A percentile compares a stretch with the other conserved stretches of the same genome.
Conservation (phyloP, 2,329 filamentous ascomycete species). For the Cordyceps farinosa region DNA sequence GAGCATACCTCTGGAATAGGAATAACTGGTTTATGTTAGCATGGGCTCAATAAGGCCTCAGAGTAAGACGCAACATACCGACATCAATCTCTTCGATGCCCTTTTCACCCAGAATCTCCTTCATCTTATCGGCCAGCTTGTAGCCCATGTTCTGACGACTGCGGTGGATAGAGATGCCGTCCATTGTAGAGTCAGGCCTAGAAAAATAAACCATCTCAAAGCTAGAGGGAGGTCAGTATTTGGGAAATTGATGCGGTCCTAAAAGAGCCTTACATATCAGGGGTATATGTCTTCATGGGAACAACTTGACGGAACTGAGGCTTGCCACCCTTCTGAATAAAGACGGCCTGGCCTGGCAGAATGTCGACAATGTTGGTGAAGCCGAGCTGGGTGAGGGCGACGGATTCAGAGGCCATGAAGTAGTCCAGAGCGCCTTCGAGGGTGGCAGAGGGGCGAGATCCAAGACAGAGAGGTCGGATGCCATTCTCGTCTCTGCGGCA, state of each 20-base stretch:
- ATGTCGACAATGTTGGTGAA: slow-evolving; percentile 76
- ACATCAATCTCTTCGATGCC: slow-evolving; percentile 74
- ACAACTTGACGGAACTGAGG: slow-evolving; percentile 76
- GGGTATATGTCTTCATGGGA: slow-evolving; percentile 65
- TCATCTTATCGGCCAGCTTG: slow-evolving; percentile 72
- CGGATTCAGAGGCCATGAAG: slow-evolving; percentile 86
- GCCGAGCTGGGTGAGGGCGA: slow-evolving; percentile 77
- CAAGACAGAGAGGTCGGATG: slow-evolving; percentile 78
- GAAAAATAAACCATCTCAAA: slow-evolving; percentile 90
- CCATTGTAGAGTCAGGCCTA: slow-evolving; percentile 75
- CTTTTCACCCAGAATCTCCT: slow-evolving; percentile 62
- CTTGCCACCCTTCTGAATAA: slow-evolving; percentile 71
- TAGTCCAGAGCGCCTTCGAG: slow-evolving; percentile 68
- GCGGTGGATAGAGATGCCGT: slow-evolving; percentile 82
- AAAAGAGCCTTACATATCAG: slow-evolving; percentile 47
- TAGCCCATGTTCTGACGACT: slow-evolving; percentile 84
- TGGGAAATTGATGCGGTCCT: background rate
- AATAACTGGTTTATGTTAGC: slow-evolving; percentile 51
- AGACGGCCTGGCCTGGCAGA: slow-evolving; percentile 78
- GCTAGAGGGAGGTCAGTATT: background rate
- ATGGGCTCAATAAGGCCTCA: slow-evolving; percentile 18
- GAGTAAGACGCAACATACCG: slow-evolving; percentile 25
- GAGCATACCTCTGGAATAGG: slow-evolving; percentile 55
- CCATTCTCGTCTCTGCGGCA: slow-evolving; percentile 46
- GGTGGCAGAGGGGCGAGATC: slow-evolving; percentile 65